These are phyloP conservation scores for Macrophomina pseudophaseolina DNA, from an alignment of 2,329 filamentous ascomycete genomes.

Conservation along the genomic window DNA sequence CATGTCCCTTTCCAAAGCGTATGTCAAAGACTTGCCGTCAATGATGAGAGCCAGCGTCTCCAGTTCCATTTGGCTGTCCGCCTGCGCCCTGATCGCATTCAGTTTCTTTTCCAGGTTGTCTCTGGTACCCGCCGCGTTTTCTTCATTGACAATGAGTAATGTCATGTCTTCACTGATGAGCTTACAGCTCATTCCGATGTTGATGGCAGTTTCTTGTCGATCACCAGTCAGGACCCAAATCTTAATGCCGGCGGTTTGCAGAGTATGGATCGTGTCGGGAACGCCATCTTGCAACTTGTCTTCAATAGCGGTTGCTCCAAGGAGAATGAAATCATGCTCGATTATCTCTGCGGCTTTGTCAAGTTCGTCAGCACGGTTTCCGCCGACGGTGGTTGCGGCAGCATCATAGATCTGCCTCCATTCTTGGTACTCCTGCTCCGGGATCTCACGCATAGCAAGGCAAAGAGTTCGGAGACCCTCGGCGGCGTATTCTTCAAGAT, in stretches of 20 bases:
- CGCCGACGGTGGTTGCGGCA: slow-evolving; percentile 86
- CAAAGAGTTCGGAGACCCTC: slow-evolving; percentile 95
- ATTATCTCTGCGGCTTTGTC: slow-evolving; percentile 98
- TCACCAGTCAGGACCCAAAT: slow-evolving; percentile 98
- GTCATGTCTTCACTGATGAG: slow-evolving; percentile 99
- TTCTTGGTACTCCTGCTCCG: slow-evolving; percentile 85
- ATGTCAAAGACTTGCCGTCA: slow-evolving; percentile 94
- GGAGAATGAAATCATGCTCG: slow-evolving; percentile 86
- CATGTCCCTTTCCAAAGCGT: slow-evolving; percentile 87
- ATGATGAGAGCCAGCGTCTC: slow-evolving; percentile 92
- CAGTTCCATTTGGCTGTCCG: slow-evolving; percentile 74
- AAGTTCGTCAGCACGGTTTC: slow-evolving; percentile 89
- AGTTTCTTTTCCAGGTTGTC: slow-evolving; percentile 94
- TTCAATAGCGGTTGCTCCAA: slow-evolving; percentile 96
- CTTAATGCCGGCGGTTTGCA: slow-evolving; percentile 97
- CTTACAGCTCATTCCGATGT: slow-evolving; percentile 99
- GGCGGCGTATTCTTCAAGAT: slow-evolving; percentile 97
- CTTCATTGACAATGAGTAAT: slow-evolving; percentile 93
- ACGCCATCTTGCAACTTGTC: slow-evolving; percentile 97
- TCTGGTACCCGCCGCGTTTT: slow-evolving; percentile 75
- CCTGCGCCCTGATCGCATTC: slow-evolving; percentile 85
- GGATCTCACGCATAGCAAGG: slow-evolving; percentile 89
- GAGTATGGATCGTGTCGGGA: slow-evolving; percentile 94
- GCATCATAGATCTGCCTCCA: slow-evolving; percentile 88
- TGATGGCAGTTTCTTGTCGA: slow-evolving; percentile 97